Evolutionary conservation across 2,329 filamentous ascomycete species (phyloP), one percentile per base, ranked within the genome.

Genomic region (Hypoxylon sp.): DNA sequence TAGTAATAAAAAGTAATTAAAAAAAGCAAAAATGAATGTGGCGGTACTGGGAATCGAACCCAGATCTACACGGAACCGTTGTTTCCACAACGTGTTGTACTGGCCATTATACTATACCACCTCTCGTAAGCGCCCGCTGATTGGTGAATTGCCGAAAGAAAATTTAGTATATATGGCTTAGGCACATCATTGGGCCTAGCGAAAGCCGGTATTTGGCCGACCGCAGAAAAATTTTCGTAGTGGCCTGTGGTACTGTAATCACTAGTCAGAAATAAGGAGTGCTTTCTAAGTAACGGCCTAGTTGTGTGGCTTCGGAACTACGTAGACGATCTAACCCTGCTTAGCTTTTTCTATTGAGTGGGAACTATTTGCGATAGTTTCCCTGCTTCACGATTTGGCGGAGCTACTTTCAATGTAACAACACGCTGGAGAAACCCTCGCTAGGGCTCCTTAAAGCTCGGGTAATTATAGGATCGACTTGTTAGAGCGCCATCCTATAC

Each of bases 1-100:
- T 43, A 43, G 6, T 11, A 43, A 19, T 30, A 30, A 21, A 43
- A 43, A 9, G 7, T n/a, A 17, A 19, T 1, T 6, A 50, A 50
- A 32, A 17, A 34, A 21, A 10, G n/a, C 14, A 57, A 57, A 57
- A 57, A 21, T 34, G 21, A 34, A 30, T 30, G 21, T 58, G 55
- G 55, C 55, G 55, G 55, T 58, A 58, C 55, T 58, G 55, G 55
- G 55, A 58, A 58, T 58, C 55, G 55, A 58, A 58, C 55, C 55
- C 55, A 58, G 55, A 49, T 58, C 55, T 58, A 58, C 55, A 58
- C 55, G 55, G 55, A 48, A 58, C 41, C 46, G 38, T 46, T 57
- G 55, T 49, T 36, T 49, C 55, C 55, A 58, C 55, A 58, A 58
- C 55, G 55, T 58, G 55, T 58, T 58, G 55, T 58, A 58, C 55